These are phyloP conservation scores for Chlorella ohadii DNA, from an alignment of 139 green algal genomes.

Conservation along the genomic window DNA sequence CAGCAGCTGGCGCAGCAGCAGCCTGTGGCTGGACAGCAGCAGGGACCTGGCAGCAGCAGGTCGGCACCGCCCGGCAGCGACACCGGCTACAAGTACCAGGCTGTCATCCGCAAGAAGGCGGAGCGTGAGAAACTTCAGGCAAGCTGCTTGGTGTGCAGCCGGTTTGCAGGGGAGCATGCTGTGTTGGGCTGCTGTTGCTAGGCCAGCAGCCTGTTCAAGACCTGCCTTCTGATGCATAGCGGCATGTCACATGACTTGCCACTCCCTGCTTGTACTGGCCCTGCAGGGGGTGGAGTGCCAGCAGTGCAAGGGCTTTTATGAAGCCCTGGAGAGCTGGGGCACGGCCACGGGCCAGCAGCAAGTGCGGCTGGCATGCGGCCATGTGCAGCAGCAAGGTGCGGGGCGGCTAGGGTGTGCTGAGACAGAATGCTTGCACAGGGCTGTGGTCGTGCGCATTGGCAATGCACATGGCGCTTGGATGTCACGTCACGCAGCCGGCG, in stretches of 20 bases:
- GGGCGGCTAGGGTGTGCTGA: too few species aligned
- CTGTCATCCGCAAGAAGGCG: slow-evolving; percentile 53
- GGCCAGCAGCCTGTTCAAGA: too few species aligned
- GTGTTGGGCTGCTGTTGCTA: too few species aligned
- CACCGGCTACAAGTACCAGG: slow-evolving; percentile 57
- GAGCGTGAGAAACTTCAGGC: slow-evolving; percentile 53
- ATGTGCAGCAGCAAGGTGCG: slow-evolving; percentile 20
- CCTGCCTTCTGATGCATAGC: too few species aligned
- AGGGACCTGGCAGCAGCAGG: neutral
- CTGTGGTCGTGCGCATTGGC: neutral
- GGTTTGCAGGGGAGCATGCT: too few species aligned
- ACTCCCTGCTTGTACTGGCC: neutral
- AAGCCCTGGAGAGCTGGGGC: slow-evolving; percentile 53
- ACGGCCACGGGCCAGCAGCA: neutral
- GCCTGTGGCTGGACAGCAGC: neutral
- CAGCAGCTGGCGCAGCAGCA: neutral
- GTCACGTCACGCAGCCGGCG: neutral
- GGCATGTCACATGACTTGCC: neutral
- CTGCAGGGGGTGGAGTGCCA: slow-evolving; percentile 49
- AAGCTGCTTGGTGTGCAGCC: neutral
- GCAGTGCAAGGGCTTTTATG: slow-evolving; percentile 57
- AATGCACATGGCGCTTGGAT: neutral
- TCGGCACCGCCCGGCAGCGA: neutral
- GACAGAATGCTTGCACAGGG: neutral
- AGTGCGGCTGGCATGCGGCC: slow-evolving; percentile 24